Conservation (phyloP, 1,284 basidiomycete genomes). For the Apiotrichum gracile region DNA sequence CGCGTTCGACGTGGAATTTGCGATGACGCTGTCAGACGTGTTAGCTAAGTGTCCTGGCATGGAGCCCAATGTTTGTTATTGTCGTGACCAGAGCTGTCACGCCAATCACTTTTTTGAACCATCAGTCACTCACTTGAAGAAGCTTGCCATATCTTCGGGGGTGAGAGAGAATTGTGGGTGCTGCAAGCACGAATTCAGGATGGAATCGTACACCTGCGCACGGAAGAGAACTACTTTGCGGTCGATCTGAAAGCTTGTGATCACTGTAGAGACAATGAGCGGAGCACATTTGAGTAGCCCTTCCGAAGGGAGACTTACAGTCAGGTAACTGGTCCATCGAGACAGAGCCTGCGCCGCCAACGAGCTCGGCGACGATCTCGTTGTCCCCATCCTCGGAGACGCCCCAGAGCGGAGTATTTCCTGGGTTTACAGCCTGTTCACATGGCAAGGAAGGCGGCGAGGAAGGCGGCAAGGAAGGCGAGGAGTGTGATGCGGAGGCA, state of each 20-base stretch:
- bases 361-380: background rate
- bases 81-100: too few relatives aligned
- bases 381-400: background rate
- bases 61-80: too few relatives aligned
- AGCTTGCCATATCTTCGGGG: background rate
- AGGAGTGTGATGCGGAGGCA: too few relatives aligned
- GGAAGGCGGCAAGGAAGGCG: background rate
- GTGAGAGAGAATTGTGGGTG: slow-evolving; percentile 20
- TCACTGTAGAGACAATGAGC: background rate
- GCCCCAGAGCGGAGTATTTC: background rate
- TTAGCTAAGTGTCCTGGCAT: too few relatives aligned
- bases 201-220: slow-evolving; percentile 21
- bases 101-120: too few relatives aligned
- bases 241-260: background rate
- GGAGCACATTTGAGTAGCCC: too few relatives aligned
- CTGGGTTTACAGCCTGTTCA: background rate
- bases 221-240: slow-evolving; percentile 11
- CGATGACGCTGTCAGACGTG: too few relatives aligned
- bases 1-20: too few relatives aligned
- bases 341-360: background rate
- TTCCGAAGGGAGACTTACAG: background rate
- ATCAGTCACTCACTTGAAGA: slow-evolving; percentile 5
- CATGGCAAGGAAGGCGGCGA: background rate
- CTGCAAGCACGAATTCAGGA: slow-evolving; percentile 17
- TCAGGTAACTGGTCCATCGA: background rate